Conservation (phyloP, 2,329 filamentous ascomycete species). For the Chrysoporthe austroafricana region DNA sequence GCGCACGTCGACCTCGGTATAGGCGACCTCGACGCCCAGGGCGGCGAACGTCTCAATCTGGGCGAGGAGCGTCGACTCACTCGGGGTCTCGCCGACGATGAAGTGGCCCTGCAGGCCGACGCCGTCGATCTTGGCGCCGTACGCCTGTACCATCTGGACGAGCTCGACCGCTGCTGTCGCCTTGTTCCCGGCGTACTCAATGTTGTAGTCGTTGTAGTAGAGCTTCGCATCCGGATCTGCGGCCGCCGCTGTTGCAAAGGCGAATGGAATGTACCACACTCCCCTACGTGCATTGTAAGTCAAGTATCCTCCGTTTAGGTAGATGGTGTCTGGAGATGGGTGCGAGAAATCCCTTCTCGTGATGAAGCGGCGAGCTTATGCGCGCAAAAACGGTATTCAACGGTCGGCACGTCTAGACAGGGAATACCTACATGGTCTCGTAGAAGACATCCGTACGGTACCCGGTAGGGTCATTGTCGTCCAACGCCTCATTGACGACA, state of each 20-base stretch:
- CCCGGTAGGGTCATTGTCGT: conserved; percentile 62
- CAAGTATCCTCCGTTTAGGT: no score
- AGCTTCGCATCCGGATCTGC: conserved; percentile 61
- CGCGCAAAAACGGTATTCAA: background rate
- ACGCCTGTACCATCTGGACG: conserved; percentile 48
- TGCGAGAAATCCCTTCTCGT: background rate
- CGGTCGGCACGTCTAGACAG: background rate
- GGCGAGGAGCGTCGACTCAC: conserved; percentile 46
- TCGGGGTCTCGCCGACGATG: conserved; percentile 55
- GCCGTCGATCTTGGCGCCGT: conserved; percentile 62
- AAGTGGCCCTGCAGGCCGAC: conserved; percentile 67
- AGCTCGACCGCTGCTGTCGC: conserved; percentile 48
- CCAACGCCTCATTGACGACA: conserved; percentile 66
- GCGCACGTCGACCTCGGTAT: conserved; percentile 66
- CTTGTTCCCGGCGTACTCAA: conserved; percentile 57
- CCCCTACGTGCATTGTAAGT: background rate
- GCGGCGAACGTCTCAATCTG: conserved; percentile 55
- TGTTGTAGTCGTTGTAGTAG: conserved; percentile 57
- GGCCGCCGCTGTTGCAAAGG: conserved; percentile 59
- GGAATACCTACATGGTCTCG: conserved; percentile 52
- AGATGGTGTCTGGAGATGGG: background rate
- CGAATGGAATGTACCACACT: conserved; percentile 58
- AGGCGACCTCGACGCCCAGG: conserved; percentile 59
- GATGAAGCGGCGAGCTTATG: background rate
- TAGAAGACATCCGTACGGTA: conserved; percentile 59